Conservation (phyloP, 1,284 basidiomycete genomes). For the Apiotrichum mycotoxinovorans region DNA sequence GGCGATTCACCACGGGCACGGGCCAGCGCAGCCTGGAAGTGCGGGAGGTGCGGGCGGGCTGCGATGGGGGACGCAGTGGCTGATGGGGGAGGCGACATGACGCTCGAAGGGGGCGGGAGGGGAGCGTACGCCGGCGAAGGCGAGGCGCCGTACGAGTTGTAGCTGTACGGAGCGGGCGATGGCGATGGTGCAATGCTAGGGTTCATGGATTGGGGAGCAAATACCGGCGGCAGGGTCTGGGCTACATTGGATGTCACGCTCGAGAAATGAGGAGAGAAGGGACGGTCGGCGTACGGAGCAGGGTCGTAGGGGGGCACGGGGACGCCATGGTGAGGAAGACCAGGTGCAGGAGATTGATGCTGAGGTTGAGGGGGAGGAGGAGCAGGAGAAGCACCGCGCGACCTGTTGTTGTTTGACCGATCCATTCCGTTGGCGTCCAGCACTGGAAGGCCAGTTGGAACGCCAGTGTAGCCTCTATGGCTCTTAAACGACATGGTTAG, state of each 20-base stretch:
- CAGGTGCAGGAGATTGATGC: neutral
- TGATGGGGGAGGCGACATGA: neutral
- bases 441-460: conserved; percentile 1
- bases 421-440: conserved; percentile 2
- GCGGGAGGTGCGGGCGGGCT: conserved; percentile 21
- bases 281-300: neutral
- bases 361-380: too few species aligned
- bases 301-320: conserved; percentile 18
- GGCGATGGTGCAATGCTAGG: neutral
- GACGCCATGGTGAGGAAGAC: neutral
- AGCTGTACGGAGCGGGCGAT: neutral
- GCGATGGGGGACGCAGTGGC: neutral
- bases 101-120: neutral
- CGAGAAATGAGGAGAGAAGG: neutral
- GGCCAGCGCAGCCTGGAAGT: conserved; percentile 43
- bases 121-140: neutral
- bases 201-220: too few species aligned
- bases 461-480: neutral
- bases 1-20: conserved; percentile 20
- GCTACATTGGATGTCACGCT: neutral
- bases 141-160: neutral
- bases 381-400: neutral
- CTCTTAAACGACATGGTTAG: neutral
- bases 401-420: conserved; percentile 6
- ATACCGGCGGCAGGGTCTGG: neutral